phyloP scores from a whole-genome alignment of 805 yeast species.

The Teunomyces gatunensis region DNA sequence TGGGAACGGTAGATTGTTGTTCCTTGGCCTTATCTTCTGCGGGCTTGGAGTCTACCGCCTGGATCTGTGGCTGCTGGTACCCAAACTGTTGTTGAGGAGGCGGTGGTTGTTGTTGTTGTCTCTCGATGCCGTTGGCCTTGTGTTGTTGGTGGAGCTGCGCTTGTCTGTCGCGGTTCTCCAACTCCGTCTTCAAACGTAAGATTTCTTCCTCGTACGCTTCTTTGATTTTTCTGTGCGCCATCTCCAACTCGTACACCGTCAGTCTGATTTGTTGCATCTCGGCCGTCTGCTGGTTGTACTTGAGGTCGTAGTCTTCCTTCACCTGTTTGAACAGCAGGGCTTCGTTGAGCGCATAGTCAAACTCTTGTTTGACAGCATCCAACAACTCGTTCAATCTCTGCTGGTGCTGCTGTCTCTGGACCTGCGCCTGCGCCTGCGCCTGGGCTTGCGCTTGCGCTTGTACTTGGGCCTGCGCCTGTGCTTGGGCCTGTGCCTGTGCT shows the following conservation, averaged over 20 bases:
- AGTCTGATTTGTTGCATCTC: constrained; percentile 94
- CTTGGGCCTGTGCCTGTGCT: constrained; percentile 5
- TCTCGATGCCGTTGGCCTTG: constrained; percentile 13
- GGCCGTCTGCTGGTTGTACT: constrained; percentile 85
- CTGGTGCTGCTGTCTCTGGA: constrained; percentile 42
- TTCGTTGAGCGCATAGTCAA: constrained; percentile 78
- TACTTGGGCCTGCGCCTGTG: constrained; percentile 18
- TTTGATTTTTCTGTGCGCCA: constrained; percentile 91
- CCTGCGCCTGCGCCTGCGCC: constrained; percentile 28
- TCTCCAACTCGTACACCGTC: constrained; percentile 89
- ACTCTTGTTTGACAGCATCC: constrained; percentile 91
- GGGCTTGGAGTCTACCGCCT: not conserved
- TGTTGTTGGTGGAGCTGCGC: constrained; percentile 35
- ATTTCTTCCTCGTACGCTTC: constrained; percentile 96
- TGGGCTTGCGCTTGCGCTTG: constrained; percentile 17
- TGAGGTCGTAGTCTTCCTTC: constrained; percentile 88
- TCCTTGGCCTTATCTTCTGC: not conserved
- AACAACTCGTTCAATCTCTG: constrained; percentile 69
- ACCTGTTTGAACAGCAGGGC: constrained; percentile 83
- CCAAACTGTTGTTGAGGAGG: constrained; percentile 21
- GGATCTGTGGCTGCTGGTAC: constrained; percentile 13
- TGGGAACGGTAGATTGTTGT: constrained; percentile 16
- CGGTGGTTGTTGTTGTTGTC: constrained; percentile 24
- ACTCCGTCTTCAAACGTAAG: constrained; percentile 75
- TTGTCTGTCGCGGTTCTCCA: constrained; percentile 75